Base-by-base conservation (phyloP, 1,284 basidiomycete species). In the Cryptococcus sp. region DNA sequence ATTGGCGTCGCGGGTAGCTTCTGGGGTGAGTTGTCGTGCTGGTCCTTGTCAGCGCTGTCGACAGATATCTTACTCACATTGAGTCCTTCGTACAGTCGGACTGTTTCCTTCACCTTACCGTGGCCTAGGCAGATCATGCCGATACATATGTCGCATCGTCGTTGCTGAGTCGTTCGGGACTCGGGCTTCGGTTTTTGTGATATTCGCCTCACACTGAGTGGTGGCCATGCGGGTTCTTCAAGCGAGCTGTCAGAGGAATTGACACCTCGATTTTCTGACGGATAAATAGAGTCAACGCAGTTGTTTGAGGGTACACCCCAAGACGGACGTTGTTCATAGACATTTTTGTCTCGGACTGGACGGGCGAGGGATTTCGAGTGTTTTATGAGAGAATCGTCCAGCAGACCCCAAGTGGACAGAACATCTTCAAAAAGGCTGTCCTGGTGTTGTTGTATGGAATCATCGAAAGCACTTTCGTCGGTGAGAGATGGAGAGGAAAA, bases 101-200 rank as follows among this genome's bases (percentile, higher is more conserved):
- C 61, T 15, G 54, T 54, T 11, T 43, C 52, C 48, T 58, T 58
- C 10, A 62, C 56, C 10, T 51, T 57, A 1, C 64, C 63, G 10
- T 45, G 34, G 13, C 26, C 16, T 22, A 6, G 38, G 43, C 13
- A n/a, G 47, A 44, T 5, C 41, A 8, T 44, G 41, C n/a, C 34
- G 15, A 44, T 43, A 15, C 22, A 8, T 44, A 2, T 34, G 29
- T 34, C 29, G 29, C 29, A 2, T 44, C 3, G 41, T 16, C 41
- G 13, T 44, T 44, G 41, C 41, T 16, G 41, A 11, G 7, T 15
- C 41, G 41, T 8, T 44, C 4, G n/a, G n/a, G n/a, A 22, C n/a
- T 44, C 41, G 13, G 41, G 22, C 8, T 2, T 34, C 29, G 29
- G 29, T 13, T 34, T 4, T 7, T 10, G 29, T 34, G 29, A 34